Percentiles rank a stretch among this genome's conserved stretches.
Conservation (phyloP, 345 rosid species). For the Theobroma cacao region DNA sequence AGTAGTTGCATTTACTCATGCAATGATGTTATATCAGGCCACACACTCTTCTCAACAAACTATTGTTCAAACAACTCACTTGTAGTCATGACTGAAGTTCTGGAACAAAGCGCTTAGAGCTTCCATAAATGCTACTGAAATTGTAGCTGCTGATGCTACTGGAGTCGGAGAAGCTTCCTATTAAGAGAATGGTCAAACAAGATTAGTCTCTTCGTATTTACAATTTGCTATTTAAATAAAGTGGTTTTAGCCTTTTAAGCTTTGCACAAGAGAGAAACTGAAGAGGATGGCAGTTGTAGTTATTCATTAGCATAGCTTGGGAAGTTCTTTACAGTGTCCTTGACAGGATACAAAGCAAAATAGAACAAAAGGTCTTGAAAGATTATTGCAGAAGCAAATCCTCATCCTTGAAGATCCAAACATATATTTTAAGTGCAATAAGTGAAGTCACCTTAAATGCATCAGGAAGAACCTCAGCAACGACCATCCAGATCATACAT, state of each 20-base stretch:
- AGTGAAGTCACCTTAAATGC: constrained; percentile 75
- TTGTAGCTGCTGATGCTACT: constrained; percentile 93
- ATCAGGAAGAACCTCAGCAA: constrained; percentile 99
- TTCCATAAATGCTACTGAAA: constrained; percentile 98
- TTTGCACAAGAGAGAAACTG: neutral
- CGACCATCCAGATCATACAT: constrained; percentile 99
- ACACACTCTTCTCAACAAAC: constrained; percentile 6
- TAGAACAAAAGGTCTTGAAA: neutral
- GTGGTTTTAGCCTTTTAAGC: neutral
- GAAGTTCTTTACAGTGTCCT: neutral
- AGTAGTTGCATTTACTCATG: neutral
- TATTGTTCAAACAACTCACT: constrained; percentile 44
- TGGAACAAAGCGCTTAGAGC: constrained; percentile 78
- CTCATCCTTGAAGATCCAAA: neutral
- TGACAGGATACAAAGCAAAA: neutral
- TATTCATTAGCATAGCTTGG: neutral
- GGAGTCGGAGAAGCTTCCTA: constrained; percentile 94
- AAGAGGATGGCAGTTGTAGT: neutral
- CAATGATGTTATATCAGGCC: constrained; percentile 8
- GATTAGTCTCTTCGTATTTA: neutral
- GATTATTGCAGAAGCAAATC: neutral
- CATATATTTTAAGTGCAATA: neutral
- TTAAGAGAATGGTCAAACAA: constrained; percentile 2
- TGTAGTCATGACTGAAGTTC: constrained; percentile 80
- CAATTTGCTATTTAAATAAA: neutral